Base-by-base conservation (phyloP, 2,329 filamentous ascomycete species). In the Fusarium sp. region DNA sequence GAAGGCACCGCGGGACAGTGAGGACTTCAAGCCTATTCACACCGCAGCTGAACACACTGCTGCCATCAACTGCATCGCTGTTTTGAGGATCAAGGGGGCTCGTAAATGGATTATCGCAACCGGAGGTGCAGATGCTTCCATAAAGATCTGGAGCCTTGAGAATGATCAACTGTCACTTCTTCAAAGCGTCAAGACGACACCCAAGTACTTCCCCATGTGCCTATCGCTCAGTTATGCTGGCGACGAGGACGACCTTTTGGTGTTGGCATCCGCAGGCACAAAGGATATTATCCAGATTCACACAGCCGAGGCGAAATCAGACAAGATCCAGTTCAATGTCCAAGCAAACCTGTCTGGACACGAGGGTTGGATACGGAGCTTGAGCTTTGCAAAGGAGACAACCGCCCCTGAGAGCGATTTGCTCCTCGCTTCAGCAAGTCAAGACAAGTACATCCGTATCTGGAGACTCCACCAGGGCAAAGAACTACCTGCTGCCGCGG, bases 381-480 rank as follows among this genome's bases (percentile, higher is more conserved):
- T 99, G 14, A 90, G 90, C 66, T 96, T 99, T 70, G 87, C 88
- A 2, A 82, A 82, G 62, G 92, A 96, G 75, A 85, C 79, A 15
- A 75, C 81, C 4, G 80, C 81, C 22, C 69, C 79, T 1, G 78
- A 81, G 1, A 87, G 87, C 52, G 94, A 97, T 76, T 77, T 97
- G 6, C 80, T 98, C 22, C 85, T 99, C 20, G 93, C 95, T 1
- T 98, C 95, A 13, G 94, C 94, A 22, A 98, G 95, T 76, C 96
- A 99, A 78, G 96, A 99, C 79, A 97, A 97, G 80, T 99, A 98
- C 74, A 90, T 98, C 61, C 91, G 96, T 40, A 86, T 99, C 35
- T 99, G 96, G 96, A 89, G 94, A 59, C 81, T 99, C 35, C 92
- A 92, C 67, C 83, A 87, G 64, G 93, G 92, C 33, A 86, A 86